Conservation (phyloP, 2,329 filamentous ascomycete species). For the Teratosphaeria nubilosa region DNA sequence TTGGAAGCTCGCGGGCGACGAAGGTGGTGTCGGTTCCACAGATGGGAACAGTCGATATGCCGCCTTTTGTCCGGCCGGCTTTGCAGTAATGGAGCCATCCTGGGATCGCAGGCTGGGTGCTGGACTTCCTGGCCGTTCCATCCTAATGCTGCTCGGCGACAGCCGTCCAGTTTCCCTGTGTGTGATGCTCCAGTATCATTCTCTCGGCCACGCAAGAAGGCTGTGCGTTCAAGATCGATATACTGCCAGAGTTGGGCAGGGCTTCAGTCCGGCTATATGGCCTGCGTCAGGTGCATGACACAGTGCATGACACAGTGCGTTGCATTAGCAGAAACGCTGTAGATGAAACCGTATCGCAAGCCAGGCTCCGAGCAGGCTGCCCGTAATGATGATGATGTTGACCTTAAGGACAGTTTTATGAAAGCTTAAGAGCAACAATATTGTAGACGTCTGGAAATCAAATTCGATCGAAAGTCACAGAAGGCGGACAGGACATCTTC, state of each 20-base stretch:
- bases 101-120: neutral
- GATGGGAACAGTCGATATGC: conserved; percentile 20
- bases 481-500: neutral
- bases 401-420: neutral
- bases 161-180: neutral
- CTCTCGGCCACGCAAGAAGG: neutral
- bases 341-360: neutral
- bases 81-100: neutral
- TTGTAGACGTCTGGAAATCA: neutral
- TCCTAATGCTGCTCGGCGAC: neutral
- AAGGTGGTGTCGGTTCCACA: conserved; percentile 18
- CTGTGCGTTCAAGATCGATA: neutral
- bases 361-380: neutral
- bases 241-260: neutral
- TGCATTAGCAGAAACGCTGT: conserved; percentile 4
- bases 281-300: neutral
- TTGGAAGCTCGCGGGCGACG: conserved; percentile 13
- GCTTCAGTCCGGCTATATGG: neutral
- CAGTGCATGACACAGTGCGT: neutral
- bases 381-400: neutral
- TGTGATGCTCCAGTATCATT: neutral
- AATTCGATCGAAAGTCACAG: neutral
- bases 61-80: neutral
- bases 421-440: neutral
- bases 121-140: neutral